These are phyloP conservation scores for Penicillium sp. DNA, from an alignment of 2,329 filamentous ascomycete species.

Conservation along the genomic window DNA sequence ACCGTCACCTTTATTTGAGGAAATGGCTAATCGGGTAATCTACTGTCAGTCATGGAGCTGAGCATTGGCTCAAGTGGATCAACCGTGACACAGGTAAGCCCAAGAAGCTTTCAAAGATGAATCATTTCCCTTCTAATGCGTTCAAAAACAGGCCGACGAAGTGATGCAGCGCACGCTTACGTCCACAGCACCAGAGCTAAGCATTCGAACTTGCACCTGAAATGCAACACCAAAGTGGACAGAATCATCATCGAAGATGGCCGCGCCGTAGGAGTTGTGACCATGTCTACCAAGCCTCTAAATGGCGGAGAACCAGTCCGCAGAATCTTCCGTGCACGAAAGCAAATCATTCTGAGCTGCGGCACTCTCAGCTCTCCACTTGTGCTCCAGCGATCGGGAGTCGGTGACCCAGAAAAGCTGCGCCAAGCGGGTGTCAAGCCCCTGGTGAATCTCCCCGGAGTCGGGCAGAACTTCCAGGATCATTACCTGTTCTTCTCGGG, in stretches of 20 bases:
- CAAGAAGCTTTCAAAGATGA: not conserved
- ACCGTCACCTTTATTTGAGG: not conserved
- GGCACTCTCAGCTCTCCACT: slow-evolving; percentile 73
- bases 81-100: slow-evolving; percentile 58
- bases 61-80: slow-evolving; percentile 87
- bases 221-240: slow-evolving; percentile 75
- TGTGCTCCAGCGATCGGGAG: slow-evolving; percentile 73
- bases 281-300: slow-evolving; percentile 69
- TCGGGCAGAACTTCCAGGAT: slow-evolving; percentile 75
- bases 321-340: slow-evolving; percentile 66
- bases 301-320: slow-evolving; percentile 53
- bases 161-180: slow-evolving; percentile 75
- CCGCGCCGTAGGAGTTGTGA: slow-evolving; percentile 69
- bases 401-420: slow-evolving; percentile 72
- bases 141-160: slow-evolving; percentile 64
- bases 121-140: too few relatives aligned
- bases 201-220: slow-evolving; percentile 69
- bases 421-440: slow-evolving; percentile 67
- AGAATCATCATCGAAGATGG: slow-evolving; percentile 74
- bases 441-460: slow-evolving; percentile 69
- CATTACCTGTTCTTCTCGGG: slow-evolving; percentile 71
- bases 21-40: not conserved
- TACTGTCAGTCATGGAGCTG: slow-evolving; percentile 59
- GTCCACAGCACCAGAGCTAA: slow-evolving; percentile 72
- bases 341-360: slow-evolving; percentile 71